Evolutionary conservation across 495 filamentous ascomycete species (phyloP).

Genomic region (Thermothielavioides terrestris): DNA sequence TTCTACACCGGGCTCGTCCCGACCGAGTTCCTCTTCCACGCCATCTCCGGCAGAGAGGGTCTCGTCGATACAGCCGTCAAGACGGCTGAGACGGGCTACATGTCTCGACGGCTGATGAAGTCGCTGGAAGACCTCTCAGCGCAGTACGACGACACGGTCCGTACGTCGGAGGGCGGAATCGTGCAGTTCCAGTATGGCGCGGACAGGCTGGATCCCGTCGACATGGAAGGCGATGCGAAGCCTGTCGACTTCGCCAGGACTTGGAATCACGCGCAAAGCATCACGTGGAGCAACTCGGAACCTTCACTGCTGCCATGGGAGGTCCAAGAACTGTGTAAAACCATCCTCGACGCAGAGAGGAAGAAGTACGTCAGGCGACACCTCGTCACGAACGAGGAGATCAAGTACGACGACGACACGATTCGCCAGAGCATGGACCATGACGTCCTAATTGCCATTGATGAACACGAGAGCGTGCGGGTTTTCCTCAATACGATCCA

Average conservation of each 20-base stretch:
- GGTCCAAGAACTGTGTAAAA: constrained; percentile 55
- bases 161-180: constrained; percentile 73
- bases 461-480: constrained; percentile 77
- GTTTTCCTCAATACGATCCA: constrained; percentile 72
- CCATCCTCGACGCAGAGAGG: constrained; percentile 56
- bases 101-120: constrained; percentile 98
- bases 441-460: constrained; percentile 43
- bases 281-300: constrained; percentile 72
- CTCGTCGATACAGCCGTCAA: constrained; percentile 99
- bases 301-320: constrained; percentile 62
- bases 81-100: constrained; percentile 97
- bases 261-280: constrained; percentile 72
- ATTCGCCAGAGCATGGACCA: constrained; percentile 41
- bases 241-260: constrained; percentile 91
- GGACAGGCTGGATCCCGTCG: constrained; percentile 87
- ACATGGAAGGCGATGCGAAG: constrained; percentile 92
- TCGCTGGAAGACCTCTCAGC: constrained; percentile 89
- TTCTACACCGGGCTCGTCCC: constrained; percentile 91
- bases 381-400: constrained; percentile 35
- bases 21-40: constrained; percentile 94
- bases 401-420: constrained; percentile 56
- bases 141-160: constrained; percentile 87
- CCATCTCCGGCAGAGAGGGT: constrained; percentile 96
- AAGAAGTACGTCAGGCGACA: constrained; percentile 54
- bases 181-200: constrained; percentile 97